Evolutionary conservation across 164 flowering plant genomes (phyloP), one percentile per base, ranked within the genome.

Genomic region (Euptelea pleiosperma): DNA sequence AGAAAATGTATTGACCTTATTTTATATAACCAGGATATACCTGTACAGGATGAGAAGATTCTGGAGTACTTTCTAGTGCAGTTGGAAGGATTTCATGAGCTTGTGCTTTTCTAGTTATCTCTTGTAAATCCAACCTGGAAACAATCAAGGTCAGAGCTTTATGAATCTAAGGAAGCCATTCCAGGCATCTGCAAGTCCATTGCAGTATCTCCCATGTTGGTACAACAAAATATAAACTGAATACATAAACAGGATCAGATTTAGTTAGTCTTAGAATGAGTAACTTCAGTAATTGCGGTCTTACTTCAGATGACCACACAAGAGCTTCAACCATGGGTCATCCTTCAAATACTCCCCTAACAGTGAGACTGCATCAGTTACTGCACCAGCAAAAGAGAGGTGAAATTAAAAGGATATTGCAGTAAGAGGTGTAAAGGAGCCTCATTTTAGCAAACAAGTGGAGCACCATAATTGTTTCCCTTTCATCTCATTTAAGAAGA

Each of bases 291-390:
- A 22, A 26, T 10, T 48, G n/a, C 33, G 29, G 14, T 51, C 68
- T 62, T 70, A 91, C 96, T 79, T 73, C 16, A 89, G 69, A 73
- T 75, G 79, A 55, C 61, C 42, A 52, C 96, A 86, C 55, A 92
- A 63, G 43, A 74, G 81, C 72, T 79, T 76, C 77, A 89, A 52
- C 98, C 91, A 92, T 31, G 91, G 89, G 49, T 86, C 87, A 35
- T 85, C 85, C 60, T 71, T 83, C 78, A 93, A 45, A 71, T 93
- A 93, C 65, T 89, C 98, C 44, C 89, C 85, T 50, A 89, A 34
- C 30, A 93, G 78, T 48, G 83, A 75, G 54, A 93, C 84, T 14
- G 75, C 85, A 57, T 86, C 94, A 41, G 55, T 45, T 45, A 87
- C 92, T 86, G 91, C 76, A 72, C 31, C 63, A 67, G 25, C 16